Base-by-base conservation (phyloP, 208 protist genomes). In the Trypanosoma rangeli region DNA sequence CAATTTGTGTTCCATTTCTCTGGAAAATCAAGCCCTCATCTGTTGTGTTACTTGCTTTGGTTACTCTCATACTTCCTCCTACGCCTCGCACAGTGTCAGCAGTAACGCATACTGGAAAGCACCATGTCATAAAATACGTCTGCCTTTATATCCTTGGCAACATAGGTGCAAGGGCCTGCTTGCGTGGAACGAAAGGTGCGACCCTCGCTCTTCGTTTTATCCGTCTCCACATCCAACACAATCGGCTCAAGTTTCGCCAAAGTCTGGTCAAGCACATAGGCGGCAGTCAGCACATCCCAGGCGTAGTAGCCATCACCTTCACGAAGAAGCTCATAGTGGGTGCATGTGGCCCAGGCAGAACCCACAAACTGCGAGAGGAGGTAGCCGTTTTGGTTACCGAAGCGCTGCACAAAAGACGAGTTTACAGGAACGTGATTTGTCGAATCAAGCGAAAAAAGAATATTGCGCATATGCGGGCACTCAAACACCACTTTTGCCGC, bases 231-330 rank as follows among this genome's bases (percentile, higher is more conserved):
- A 8, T 86, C 77, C 15, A 96, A 29, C 10, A 73, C 26, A 0
- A 86, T 67, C n/a, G 80, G 67, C 53, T 90, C 78, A 12, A 94
- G 31, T 3, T 80, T 76, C 9, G 78, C 82, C 18, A 94, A 53
- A 5, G 52, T 52, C 16, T 61, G 58, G 56, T 97, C 87, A 56
- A 94, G 70, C 39, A 79, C 76, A 64, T 92, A 94, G 13, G 87
- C 89, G 2, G 89, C 89, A 24, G 92, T 97, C 20, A 97, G 79
- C 16, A 90, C 87, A 72, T 97, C 92, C 89, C 92, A 97, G 0
- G 92, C 89, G 67, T 87, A 97, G 76, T 97, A 97, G 20, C 78
- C 82, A 66, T 94, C 84, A 8, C 74, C 82, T 1, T 86, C 80
- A 12, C 83, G 78, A 46, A 87, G 69, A 31, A 94, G 67, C 42